These are phyloP conservation scores for Sporothrix euskadiensis DNA, from an alignment of 2,329 filamentous ascomycete genomes.

Conservation along the genomic window DNA sequence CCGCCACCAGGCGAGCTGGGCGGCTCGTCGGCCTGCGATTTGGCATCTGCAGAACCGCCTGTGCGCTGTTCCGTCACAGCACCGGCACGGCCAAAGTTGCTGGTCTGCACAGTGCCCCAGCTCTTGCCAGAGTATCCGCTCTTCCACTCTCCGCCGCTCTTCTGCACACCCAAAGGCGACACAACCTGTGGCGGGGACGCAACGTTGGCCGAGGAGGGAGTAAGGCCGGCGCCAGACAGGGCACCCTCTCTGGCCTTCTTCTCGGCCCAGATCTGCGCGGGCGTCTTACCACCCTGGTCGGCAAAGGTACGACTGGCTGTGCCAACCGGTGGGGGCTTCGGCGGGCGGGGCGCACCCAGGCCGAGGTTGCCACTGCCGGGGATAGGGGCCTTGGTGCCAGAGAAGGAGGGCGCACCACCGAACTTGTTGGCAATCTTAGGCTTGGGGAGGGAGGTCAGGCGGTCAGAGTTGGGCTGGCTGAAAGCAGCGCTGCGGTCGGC, in stretches of 20 bases:
- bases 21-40: conserved; percentile 46
- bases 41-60: conserved; percentile 51
- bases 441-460: conserved; percentile 85
- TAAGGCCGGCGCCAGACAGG: conserved; percentile 34
- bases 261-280: conserved; percentile 95
- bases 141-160: conserved; percentile 82
- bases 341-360: conserved; percentile 61
- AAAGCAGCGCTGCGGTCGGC: conserved; percentile 78
- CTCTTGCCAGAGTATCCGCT: conserved; percentile 87
- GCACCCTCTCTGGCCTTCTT: conserved; percentile 82
- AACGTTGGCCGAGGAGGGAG: conserved; percentile 29
- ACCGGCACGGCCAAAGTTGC: conserved; percentile 66
- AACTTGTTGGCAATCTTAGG: conserved; percentile 94
- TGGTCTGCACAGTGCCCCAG: conserved; percentile 81
- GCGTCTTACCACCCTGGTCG: conserved; percentile 91
- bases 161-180: conserved; percentile 64
- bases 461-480: conserved; percentile 64
- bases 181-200: conserved; percentile 36
- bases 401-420: conserved; percentile 65
- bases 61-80: conserved; percentile 60
- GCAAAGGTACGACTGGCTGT: conserved; percentile 90
- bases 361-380: conserved; percentile 65
- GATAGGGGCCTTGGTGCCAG: conserved; percentile 84
- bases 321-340: conserved; percentile 66
- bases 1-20: conserved; percentile 60